phyloP scores from a whole-genome alignment of 352 stramenopile genomes.

The Globisporangium camurandrum region DNA sequence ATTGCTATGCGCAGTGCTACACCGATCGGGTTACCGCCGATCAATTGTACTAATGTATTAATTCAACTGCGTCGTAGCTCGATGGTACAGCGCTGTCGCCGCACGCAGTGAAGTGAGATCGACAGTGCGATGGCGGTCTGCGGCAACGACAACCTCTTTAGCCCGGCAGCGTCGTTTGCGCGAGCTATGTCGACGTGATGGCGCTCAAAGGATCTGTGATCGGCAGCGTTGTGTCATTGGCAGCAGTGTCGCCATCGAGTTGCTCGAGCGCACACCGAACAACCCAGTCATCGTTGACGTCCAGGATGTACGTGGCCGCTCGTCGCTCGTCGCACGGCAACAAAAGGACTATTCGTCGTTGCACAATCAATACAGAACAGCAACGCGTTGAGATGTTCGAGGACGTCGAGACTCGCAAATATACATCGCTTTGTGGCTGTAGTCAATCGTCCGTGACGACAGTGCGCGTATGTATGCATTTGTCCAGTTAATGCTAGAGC shows the following conservation, averaged over 20 bases:
- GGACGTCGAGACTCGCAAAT: conserved; percentile 67
- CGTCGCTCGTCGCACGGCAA: conserved; percentile 31
- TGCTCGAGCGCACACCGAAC: conserved; percentile 51
- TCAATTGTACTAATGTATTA: conserved; percentile 28
- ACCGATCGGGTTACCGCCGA: conserved; percentile 66
- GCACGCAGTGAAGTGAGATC: background rate
- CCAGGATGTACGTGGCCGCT: conserved; percentile 18
- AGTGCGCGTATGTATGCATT: background rate
- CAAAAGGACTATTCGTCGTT: conserved; percentile 66
- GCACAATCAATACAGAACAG: conserved; percentile 42
- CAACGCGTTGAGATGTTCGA: conserved; percentile 71
- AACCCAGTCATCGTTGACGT: conserved; percentile 69
- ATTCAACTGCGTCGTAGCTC: conserved; percentile 40
- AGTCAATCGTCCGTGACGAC: background rate
- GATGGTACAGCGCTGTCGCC: conserved; percentile 13
- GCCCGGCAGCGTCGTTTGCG: conserved; percentile 58
- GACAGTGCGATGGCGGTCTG: conserved; percentile 33
- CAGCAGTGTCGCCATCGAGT: conserved; percentile 64
- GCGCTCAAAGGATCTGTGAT: conserved; percentile 48
- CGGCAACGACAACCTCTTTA: conserved; percentile 72
- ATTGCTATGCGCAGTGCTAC: conserved; percentile 51
- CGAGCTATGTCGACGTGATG: conserved; percentile 33
- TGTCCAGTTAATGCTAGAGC: too few relatives aligned
- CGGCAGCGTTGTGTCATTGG: conserved; percentile 74
- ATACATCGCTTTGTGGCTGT: conserved; percentile 58